Evolutionary conservation across 2,329 filamentous ascomycete species (phyloP), one percentile per base, ranked within the genome.

Genomic region (Hortaea sp.): DNA sequence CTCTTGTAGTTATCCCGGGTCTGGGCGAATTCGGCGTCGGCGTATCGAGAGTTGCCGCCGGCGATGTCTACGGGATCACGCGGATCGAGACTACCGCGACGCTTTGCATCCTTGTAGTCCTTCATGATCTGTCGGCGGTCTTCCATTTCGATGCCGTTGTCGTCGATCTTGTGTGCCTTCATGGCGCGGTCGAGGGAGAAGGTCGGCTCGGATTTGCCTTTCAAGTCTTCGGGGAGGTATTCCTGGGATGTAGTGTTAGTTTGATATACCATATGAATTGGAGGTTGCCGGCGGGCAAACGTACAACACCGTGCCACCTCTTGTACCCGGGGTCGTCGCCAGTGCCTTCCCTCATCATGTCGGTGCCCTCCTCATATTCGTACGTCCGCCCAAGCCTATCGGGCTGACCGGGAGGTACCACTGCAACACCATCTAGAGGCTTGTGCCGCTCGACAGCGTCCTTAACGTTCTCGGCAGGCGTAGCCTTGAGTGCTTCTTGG

Each of bases 351-450:
- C 82, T 75, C 83, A 89, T 88, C 62, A 95, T 72, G 59, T 95
- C 88, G 2, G 82, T 76, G n/a, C 88, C 88, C 59, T 95, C 88
- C 57, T 87, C 73, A 58, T 95, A 95, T 29, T 81, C 54, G 72
- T 94, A 86, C 7, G 76, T 69, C 44, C 79, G 75, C 2, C 89
- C 89, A 46, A 78, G 73, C 12, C 76, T 67, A 61, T 94, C 88
- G 1, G 67, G 66, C 55, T 75, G 67, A 20, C 89, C 88, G 0
- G 84, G 80, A 1, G 89, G 85, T n/a, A 92, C 77, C 12, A 71
- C 71, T 1, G 88, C 85, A 0, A 82, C 83, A 3, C 88, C 89
- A 59, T 94, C 85, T 0, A 95, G 71, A 0, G 90, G 90, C 10
- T 85, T 78, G 59, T 92, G 85, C 53, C 73, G 79, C 30, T 73